Evolutionary conservation across 2,329 filamentous ascomycete species (phyloP).

Genomic region (Aplosporella prunicola): DNA sequence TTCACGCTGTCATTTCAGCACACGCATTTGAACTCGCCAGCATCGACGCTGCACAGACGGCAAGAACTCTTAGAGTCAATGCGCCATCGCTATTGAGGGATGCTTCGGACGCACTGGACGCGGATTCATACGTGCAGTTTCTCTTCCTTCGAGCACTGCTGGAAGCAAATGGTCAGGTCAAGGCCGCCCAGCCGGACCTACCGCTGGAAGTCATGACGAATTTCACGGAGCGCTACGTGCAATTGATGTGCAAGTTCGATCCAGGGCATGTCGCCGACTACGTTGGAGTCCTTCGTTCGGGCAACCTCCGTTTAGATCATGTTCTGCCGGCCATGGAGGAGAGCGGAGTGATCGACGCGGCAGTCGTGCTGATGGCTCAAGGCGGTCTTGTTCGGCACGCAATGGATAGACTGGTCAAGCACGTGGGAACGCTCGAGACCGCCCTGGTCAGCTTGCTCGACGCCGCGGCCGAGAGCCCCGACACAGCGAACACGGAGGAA

Average conservation of each 20-base stretch:
- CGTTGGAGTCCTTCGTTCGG: slow-evolving; percentile 63
- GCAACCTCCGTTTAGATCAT: slow-evolving; percentile 68
- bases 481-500: slow-evolving; percentile 50
- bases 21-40: slow-evolving; percentile 58
- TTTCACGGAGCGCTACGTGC: slow-evolving; percentile 64
- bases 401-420: slow-evolving; percentile 74
- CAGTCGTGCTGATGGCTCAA: slow-evolving; percentile 79
- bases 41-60: slow-evolving; percentile 57
- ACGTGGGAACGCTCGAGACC: slow-evolving; percentile 69
- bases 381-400: slow-evolving; percentile 76
- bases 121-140: slow-evolving; percentile 58
- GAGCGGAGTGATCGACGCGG: slow-evolving; percentile 83
- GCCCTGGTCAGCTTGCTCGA: slow-evolving; percentile 65
- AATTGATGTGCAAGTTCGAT: slow-evolving; percentile 82
- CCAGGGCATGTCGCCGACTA: slow-evolving; percentile 77
- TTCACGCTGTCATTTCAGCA: slow-evolving; percentile 56
- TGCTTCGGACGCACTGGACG: slow-evolving; percentile 52
- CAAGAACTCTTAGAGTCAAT: slow-evolving; percentile 53
- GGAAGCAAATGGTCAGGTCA: slow-evolving; percentile 46
- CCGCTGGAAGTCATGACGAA: slow-evolving; percentile 13
- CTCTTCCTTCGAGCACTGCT: slow-evolving; percentile 68
- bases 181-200: slow-evolving; percentile 23
- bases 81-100: slow-evolving; percentile 56
- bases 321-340: slow-evolving; percentile 82
- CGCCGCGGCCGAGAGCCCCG: slow-evolving; percentile 48